phyloP scores from a whole-genome alignment of 495 filamentous ascomycete species.

The Penicillium fimorum region DNA sequence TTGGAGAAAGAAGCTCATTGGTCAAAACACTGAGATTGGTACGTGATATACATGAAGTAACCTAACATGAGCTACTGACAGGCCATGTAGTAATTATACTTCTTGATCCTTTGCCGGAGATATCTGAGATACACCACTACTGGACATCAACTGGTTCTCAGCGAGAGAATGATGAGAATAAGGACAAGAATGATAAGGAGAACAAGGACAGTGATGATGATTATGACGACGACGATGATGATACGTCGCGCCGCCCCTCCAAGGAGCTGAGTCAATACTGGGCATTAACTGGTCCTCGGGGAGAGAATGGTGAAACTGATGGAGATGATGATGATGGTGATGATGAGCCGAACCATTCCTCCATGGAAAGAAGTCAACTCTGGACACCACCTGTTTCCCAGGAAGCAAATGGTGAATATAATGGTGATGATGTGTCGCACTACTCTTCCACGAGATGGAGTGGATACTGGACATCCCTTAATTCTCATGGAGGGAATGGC shows the following conservation, averaged over 20 bases:
- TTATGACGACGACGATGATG: too few relatives aligned
- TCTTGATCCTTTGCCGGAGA: constrained; percentile 15
- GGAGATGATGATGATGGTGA: not conserved
- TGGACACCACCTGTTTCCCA: too few relatives aligned
- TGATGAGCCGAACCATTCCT: too few relatives aligned
- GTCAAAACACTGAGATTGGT: constrained; percentile 11
- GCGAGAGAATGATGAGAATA: not conserved
- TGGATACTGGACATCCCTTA: too few relatives aligned
- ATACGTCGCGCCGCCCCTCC: too few relatives aligned
- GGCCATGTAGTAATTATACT: constrained; percentile 10
- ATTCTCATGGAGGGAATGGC: too few relatives aligned
- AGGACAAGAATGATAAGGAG: too few relatives aligned
- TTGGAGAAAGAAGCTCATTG: constrained; percentile 7
- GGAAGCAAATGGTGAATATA: not conserved
- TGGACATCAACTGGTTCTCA: not conserved
- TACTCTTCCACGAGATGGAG: not conserved
- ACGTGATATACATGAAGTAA: not conserved
- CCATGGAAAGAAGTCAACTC: too few relatives aligned
- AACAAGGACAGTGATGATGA: too few relatives aligned
- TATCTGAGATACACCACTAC: constrained; percentile 1
- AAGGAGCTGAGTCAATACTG: too few relatives aligned
- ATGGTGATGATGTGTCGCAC: not conserved
- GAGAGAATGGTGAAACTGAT: not conserved
- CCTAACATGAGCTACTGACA: not conserved
- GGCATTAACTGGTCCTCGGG: too few relatives aligned